phyloP scores from a whole-genome alignment of 2,329 filamentous ascomycete genomes.

The Colletotrichum sp. region DNA sequence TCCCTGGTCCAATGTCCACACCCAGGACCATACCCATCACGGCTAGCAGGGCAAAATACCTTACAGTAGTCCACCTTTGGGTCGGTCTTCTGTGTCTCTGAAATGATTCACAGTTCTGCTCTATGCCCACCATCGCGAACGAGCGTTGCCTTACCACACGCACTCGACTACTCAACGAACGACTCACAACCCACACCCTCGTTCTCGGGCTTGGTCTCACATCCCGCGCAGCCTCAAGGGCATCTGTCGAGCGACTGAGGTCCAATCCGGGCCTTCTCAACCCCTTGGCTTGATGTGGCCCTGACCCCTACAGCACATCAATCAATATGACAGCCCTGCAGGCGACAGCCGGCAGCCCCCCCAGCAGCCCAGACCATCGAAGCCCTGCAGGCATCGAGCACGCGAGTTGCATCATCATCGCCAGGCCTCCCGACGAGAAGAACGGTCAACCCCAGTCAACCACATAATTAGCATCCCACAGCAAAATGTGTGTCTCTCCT shows the following conservation, averaged over 20 bases:
- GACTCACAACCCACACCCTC: not conserved
- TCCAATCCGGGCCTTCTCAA: not conserved
- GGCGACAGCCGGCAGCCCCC: not conserved
- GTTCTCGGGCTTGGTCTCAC: slow-evolving; percentile 1
- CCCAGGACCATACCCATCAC: not conserved
- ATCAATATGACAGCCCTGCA: not conserved
- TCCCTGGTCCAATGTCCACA: not conserved
- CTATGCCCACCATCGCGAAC: not conserved
- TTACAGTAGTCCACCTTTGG: not conserved
- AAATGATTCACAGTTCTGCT: not conserved
- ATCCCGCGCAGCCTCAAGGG: slow-evolving; percentile 5
- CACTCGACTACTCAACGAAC: not conserved
- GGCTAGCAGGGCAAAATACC: not conserved
- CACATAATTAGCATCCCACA: not conserved
- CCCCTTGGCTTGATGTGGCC: not conserved
- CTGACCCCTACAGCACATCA: not conserved
- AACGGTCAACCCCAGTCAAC: not conserved
- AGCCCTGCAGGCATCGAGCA: not conserved
- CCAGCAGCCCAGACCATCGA: not conserved
- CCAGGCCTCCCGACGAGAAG: slow-evolving; percentile 9
- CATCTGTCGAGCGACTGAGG: not conserved
- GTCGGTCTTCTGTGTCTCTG: not conserved
- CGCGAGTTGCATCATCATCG: slow-evolving; percentile 11
- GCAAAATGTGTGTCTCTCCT: not conserved
- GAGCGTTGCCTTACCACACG: not conserved